Evolutionary conservation across 768 basidiomycete genomes (phyloP).

Genomic region (Austroboletus eburneus): DNA sequence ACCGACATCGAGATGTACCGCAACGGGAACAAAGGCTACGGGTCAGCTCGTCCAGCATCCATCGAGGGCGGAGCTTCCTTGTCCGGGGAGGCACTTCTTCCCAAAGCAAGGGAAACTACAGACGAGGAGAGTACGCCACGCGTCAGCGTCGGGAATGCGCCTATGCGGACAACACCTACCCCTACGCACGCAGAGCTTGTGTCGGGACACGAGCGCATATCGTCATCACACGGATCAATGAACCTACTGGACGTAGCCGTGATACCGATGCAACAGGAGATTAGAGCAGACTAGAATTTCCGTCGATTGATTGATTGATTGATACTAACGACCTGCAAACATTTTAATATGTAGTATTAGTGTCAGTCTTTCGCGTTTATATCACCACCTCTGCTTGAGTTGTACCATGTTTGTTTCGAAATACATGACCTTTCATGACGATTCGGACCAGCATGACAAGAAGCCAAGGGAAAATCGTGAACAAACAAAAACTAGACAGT

Average conservation of each 20-base stretch:
- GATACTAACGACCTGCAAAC: background rate
- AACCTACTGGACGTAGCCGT: constrained; percentile 24
- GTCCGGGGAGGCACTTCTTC: background rate
- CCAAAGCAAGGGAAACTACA: constrained; percentile 1
- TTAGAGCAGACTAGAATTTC: background rate
- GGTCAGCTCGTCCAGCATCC: background rate
- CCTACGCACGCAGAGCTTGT: constrained; percentile 23
- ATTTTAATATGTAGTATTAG: constrained; percentile 13
- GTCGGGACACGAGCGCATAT: constrained; percentile 25
- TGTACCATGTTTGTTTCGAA: constrained; percentile 1
- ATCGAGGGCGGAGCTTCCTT: background rate
- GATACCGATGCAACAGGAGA: constrained; percentile 15
- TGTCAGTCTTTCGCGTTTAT: constrained; percentile 2
- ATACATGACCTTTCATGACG: background rate
- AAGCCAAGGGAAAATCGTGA: constrained; percentile 1
- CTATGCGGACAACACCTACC: constrained; percentile 33
- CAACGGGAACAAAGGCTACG: constrained; percentile 9
- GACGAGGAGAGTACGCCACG: background rate
- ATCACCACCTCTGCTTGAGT: background rate
- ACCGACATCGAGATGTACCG: constrained; percentile 28
- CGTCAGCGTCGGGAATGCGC: constrained; percentile 35
- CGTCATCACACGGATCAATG: constrained; percentile 29
- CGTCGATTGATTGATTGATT: background rate
- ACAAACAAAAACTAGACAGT: constrained; percentile 6
- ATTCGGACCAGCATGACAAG: constrained; percentile 5